Evolutionary conservation across 768 basidiomycete species (phyloP).

Genomic region (Dacryopinax spathularia): DNA sequence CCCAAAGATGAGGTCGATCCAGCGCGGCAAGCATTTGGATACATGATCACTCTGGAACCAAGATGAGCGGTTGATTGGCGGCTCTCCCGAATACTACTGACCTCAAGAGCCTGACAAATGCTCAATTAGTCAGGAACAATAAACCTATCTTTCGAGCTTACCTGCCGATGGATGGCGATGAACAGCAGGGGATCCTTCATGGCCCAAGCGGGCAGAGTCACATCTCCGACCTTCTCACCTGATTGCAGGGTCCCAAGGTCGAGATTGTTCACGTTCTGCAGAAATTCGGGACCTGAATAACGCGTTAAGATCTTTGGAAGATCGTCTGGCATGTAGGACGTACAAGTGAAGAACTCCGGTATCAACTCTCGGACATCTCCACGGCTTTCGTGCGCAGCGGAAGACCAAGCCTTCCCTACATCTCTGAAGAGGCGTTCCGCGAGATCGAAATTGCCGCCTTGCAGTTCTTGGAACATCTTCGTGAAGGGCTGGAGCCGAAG

Average conservation of each 20-base stretch:
- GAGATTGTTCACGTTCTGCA: conserved; percentile 64
- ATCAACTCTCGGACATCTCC: conserved; percentile 91
- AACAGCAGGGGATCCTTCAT: conserved; percentile 71
- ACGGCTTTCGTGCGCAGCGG: conserved; percentile 69
- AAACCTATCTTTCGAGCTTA: conserved; percentile 22
- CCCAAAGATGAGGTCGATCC: conserved; percentile 84
- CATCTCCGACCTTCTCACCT: conserved; percentile 71
- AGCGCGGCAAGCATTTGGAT: conserved; percentile 65
- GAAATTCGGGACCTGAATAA: conserved; percentile 39
- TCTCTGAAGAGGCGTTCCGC: conserved; percentile 75
- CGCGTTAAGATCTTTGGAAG: neutral
- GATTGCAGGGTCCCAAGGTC: conserved; percentile 63
- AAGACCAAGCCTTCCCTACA: conserved; percentile 46
- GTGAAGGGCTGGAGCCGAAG: conserved; percentile 84
- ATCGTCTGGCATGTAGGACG: conserved; percentile 12
- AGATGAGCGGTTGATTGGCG: conserved; percentile 24
- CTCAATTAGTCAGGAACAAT: neutral
- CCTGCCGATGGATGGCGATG: conserved; percentile 59
- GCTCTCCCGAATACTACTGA: neutral
- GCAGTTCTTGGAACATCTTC: conserved; percentile 84
- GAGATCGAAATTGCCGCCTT: conserved; percentile 90
- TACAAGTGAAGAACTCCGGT: conserved; percentile 74
- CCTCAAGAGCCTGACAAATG: neutral
- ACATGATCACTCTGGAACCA: conserved; percentile 80
- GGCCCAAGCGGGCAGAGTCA: conserved; percentile 85